Conservation (phyloP, 2,329 filamentous ascomycete species). For the Clonostachys rhizophaga region DNA sequence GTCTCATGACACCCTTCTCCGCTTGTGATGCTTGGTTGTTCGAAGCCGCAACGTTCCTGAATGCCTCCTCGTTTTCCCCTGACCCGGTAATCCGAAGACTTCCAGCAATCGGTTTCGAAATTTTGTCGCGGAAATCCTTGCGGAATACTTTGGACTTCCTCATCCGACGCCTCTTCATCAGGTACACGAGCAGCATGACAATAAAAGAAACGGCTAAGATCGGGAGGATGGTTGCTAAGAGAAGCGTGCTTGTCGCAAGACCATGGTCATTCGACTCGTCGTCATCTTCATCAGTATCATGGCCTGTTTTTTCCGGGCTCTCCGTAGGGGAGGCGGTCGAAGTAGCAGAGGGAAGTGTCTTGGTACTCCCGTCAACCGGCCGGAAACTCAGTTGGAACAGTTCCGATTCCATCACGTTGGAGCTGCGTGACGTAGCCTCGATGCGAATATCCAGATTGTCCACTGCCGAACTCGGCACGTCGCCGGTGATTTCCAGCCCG, state of each 20-base stretch:
- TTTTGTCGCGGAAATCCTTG: constrained; percentile 21
- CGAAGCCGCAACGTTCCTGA: constrained; percentile 4
- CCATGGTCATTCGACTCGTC: constrained; percentile 8
- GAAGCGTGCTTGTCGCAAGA: constrained; percentile 23
- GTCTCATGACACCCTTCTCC: constrained; percentile 12
- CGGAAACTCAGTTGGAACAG: constrained; percentile 27
- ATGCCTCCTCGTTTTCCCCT: constrained; percentile 10
- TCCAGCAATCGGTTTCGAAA: constrained; percentile 20
- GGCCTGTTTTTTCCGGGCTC: constrained; percentile 11
- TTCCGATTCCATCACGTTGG: constrained; percentile 27
- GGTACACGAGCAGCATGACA: constrained; percentile 23
- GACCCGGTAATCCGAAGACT: constrained; percentile 18
- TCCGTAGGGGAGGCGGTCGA: constrained; percentile 12
- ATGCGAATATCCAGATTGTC: constrained; percentile 23
- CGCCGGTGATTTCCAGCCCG: constrained; percentile 30
- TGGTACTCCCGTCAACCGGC: constrained; percentile 13
- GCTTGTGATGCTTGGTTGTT: constrained; percentile 9
- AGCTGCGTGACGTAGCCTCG: constrained; percentile 22
- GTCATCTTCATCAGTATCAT: constrained; percentile 1
- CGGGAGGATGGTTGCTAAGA: constrained; percentile 39
- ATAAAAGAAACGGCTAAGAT: constrained; percentile 26
- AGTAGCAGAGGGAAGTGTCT: constrained; percentile 11
- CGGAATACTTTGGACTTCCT: constrained; percentile 16
- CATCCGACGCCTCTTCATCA: constrained; percentile 21
- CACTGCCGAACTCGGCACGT: constrained; percentile 25